phyloP scores from a whole-genome alignment of 176 grass and related monocot species.

The Alopecurus myosuroides region DNA sequence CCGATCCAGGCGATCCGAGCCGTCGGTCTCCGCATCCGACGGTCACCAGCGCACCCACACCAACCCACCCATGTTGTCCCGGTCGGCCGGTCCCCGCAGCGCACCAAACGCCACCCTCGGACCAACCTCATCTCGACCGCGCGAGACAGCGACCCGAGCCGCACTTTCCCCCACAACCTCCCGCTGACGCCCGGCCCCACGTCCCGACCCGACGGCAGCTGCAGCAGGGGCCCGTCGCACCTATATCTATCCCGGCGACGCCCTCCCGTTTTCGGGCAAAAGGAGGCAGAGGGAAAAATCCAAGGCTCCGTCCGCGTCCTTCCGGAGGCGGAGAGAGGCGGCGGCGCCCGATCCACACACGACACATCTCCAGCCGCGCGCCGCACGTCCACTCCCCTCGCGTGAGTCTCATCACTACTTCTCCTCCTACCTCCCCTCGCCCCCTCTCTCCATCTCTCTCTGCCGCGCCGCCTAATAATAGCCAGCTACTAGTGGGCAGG shows the following conservation, averaged over 20 bases:
- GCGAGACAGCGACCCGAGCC: neutral
- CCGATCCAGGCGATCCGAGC: neutral
- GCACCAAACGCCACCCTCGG: neutral
- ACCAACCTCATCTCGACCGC: neutral
- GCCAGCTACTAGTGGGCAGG: neutral
- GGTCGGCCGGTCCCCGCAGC: no score
- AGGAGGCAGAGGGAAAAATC: neutral
- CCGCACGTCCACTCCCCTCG: constrained; percentile 28
- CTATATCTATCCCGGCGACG: neutral
- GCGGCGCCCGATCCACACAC: constrained; percentile 52
- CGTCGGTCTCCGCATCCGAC: neutral
- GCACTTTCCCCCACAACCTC: neutral
- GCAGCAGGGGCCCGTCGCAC: neutral
- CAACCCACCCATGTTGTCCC: neutral
- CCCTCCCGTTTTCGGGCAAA: neutral
- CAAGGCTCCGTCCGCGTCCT: neutral
- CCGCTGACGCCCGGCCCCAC: neutral
- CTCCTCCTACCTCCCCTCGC: neutral
- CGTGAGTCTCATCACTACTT: neutral
- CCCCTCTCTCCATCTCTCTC: no score
- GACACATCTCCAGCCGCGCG: constrained; percentile 18
- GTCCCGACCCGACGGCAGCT: no score
- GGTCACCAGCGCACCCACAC: neutral
- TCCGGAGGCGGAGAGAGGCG: neutral
- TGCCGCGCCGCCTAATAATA: constrained; percentile 34